Conservation (phyloP, 78 protist genomes). For the Tieghemostelium lacteum region DNA sequence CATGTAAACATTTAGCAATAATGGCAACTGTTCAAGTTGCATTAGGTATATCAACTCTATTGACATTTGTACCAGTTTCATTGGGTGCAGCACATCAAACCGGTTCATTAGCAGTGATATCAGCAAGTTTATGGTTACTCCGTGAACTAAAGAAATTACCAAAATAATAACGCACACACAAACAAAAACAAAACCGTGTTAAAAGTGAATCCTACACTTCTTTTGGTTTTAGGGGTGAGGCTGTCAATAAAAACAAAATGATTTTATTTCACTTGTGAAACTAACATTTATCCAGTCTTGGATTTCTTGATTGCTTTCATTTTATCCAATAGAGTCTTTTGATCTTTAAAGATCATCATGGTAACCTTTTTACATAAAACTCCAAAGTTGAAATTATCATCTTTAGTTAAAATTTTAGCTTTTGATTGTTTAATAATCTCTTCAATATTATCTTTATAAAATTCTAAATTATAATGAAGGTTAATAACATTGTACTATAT, state of each 20-base stretch:
- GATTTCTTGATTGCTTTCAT: slow-evolving; percentile 72
- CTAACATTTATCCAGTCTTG: too few relatives aligned
- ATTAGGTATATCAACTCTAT: slow-evolving; percentile 92
- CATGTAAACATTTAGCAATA: slow-evolving; percentile 52
- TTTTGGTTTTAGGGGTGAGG: too few relatives aligned
- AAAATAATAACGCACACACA: slow-evolving; percentile 49
- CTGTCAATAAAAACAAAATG: too few relatives aligned
- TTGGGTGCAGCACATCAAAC: slow-evolving; percentile 94
- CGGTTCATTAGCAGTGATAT: slow-evolving; percentile 88
- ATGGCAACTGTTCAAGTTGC: slow-evolving; percentile 86
- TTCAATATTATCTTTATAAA: slow-evolving; percentile 35
- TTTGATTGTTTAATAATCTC: slow-evolving; percentile 33
- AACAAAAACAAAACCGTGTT: too few relatives aligned
- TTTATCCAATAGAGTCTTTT: slow-evolving; percentile 47
- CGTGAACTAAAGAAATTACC: slow-evolving; percentile 69
- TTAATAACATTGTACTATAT: neutral
- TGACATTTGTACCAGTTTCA: slow-evolving; percentile 90
- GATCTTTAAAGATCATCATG: slow-evolving; percentile 56
- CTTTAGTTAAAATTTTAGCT: slow-evolving; percentile 14
- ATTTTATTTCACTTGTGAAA: too few relatives aligned
- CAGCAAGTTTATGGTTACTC: slow-evolving; percentile 64
- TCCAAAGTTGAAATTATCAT: slow-evolving; percentile 59
- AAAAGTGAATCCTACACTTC: too few relatives aligned
- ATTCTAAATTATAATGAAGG: neutral
- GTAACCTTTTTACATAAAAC: slow-evolving; percentile 50